Evolutionary conservation across 768 basidiomycete species (phyloP), one percentile per base, ranked within the genome.

Genomic region (Amylocystis lapponica): DNA sequence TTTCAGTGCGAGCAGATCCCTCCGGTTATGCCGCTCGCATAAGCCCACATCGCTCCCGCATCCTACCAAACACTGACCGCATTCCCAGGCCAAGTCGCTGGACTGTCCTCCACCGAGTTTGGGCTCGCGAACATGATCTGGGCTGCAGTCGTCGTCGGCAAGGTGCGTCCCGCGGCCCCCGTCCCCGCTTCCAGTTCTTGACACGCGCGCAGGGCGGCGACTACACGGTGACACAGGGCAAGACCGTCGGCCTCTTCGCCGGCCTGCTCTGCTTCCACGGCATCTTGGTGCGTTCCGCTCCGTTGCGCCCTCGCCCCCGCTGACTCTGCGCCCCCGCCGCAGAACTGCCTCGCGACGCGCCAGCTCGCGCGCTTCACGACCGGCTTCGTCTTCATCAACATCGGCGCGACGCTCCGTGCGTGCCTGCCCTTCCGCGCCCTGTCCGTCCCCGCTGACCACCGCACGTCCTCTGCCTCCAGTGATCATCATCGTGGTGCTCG

Each of bases 71-170:
- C n/a, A n/a, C n/a, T n/a, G n/a, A n/a, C n/a, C n/a, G n/a, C n/a
- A n/a, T n/a, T n/a, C n/a, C n/a, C 49, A 78, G 81, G 86, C 27
- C 88, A 91, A 63, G 78, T 89, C 43, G 87, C 89, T 11, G 90
- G 90, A 22, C 70, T 91, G 37, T 84, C 89, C 6, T 90, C 86
- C 2, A 91, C 87, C 0, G 87, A 91, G 60, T 91, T 88, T 56
- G 88, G 87, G 21, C 70, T 87, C 17, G 71, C 83, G 17, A 76
- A 72, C 57, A 88, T 86, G 86, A 84, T 87, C 30, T 75, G 83
- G 69, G 79, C 80, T n/a, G 87, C 87, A 3, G 82, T 82, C 26
- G 73, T 71, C 16, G 61, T 86, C 36, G 78, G 74, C 42, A 77
- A 69, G 56, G 79, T 62, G n/a, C n/a, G n/a, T n/a, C n/a, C n/a